Evolutionary conservation across 2,329 filamentous ascomycete genomes (phyloP).

Genomic region (Curvularia verruculosa): DNA sequence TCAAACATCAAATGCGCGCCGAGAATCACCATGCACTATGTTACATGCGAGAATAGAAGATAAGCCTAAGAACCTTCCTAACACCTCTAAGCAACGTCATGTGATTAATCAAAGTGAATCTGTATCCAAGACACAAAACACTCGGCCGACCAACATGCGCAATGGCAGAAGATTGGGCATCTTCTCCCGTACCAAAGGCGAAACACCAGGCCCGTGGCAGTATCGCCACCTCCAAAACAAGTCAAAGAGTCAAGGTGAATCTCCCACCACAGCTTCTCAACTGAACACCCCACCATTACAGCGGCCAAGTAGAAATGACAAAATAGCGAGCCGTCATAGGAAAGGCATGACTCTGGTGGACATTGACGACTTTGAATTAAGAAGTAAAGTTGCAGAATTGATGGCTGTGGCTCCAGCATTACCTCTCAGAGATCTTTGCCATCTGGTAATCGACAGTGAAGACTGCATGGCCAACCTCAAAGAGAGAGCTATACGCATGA

Average conservation of each 20-base stretch:
- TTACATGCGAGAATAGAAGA: background rate
- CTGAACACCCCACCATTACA: background rate
- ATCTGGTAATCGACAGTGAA: constrained; percentile 22
- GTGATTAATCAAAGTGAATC: background rate
- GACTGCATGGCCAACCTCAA: constrained; percentile 12
- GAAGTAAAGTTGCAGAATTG: constrained; percentile 25
- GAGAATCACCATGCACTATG: background rate
- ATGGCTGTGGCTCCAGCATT: constrained; percentile 27
- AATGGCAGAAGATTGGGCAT: background rate
- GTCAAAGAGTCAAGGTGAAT: background rate
- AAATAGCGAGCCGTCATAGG: background rate
- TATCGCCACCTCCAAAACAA: background rate
- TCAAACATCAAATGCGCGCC: background rate
- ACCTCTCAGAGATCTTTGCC: constrained; percentile 22
- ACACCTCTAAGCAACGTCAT: background rate
- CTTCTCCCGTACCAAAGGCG: background rate
- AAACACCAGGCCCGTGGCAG: background rate
- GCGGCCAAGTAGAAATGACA: background rate
- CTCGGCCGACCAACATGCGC: constrained; percentile 6
- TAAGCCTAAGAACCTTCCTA: background rate
- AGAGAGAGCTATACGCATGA: constrained; percentile 8
- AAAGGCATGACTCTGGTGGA: constrained; percentile 17
- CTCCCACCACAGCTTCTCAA: background rate
- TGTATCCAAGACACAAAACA: background rate
- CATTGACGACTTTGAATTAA: constrained; percentile 18